Base-by-base conservation (phyloP, 176 grass and related monocot species). In the Juncus effusus region DNA sequence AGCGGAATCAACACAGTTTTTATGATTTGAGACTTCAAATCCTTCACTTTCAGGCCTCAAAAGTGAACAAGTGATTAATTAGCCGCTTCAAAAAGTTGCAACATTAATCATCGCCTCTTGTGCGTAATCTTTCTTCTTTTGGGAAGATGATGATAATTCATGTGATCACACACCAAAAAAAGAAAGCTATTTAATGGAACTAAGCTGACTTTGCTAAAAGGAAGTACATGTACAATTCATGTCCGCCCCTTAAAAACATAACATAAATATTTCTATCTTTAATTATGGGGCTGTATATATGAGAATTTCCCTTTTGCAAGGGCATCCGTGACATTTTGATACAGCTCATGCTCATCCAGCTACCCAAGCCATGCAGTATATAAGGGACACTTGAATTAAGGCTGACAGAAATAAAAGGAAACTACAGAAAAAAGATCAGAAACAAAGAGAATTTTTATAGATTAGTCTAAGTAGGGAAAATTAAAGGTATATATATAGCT, bases 81-180 rank as follows among this genome's bases (percentile, higher is more conserved):
- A n/a, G 3, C 54, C 7, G 13, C 57, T 72, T 58, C 38, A 39
- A 40, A 72, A 72, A 40, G 14, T 42, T 41, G 28, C 38, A 59
- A 28, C 68, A 72, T 72, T 59, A 59, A 59, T 72, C 14, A 37
- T 6, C 68, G 57, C 68, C 68, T 71, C 52, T 56, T 71, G 39
- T 45, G 57, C 15, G 4, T 72, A 56, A 40, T 12, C 8, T 72
- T 45, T 35, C 54, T 36, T 38, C 68, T 72, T 72, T 72, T 72
- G 9, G 54, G 68, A 38, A 72, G 38, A 55, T 53, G 14, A 72
- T 42, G 68, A 72, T 56, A 72, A 72, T 72, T 72, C 68, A 72
- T 72, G 68, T 72, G 68, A 72, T 53, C 68, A 59, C 42, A 5
- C n/a, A 59, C 54, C 68, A 72, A 72, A 72, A 72, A 71, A 55